phyloP scores from a whole-genome alignment of 148 eudicot genomes.

The Rhododendron griersonianum region DNA sequence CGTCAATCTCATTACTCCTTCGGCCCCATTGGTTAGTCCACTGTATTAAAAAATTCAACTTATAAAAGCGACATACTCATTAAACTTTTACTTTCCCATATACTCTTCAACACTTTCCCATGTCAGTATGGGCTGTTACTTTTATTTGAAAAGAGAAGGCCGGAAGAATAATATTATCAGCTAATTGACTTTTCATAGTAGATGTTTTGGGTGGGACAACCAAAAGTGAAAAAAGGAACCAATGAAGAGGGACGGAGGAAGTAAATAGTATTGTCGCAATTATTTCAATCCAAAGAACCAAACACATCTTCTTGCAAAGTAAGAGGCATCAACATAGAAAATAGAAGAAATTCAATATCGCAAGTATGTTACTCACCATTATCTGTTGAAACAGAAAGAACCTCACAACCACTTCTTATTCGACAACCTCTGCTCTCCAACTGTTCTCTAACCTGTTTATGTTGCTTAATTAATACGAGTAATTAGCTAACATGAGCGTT shows the following conservation, averaged over 20 bases:
- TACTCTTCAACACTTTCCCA: neutral
- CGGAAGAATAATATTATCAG: neutral
- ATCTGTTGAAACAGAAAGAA: constrained; percentile 46
- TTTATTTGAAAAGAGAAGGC: neutral
- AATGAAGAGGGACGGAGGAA: too few species aligned
- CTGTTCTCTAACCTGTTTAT: constrained; percentile 51
- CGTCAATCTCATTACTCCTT: neutral
- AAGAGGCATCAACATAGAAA: neutral
- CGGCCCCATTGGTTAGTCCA: neutral
- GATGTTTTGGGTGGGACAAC: too few species aligned
- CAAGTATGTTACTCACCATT: constrained; percentile 28
- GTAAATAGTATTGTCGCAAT: too few species aligned
- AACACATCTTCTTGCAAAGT: too few species aligned
- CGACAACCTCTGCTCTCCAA: constrained; percentile 55
- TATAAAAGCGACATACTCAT: neutral
- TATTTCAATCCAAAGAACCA: too few species aligned
- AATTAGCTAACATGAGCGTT: neutral
- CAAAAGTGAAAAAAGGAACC: too few species aligned
- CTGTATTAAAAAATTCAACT: neutral
- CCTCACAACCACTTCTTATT: constrained; percentile 52
- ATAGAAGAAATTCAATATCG: neutral
- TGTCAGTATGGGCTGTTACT: neutral
- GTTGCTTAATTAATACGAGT: neutral
- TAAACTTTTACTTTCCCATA: neutral
- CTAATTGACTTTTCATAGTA: too few species aligned